A percentile compares a stretch with the other conserved stretches of the same genome.
Conservation (phyloP, 768 basidiomycete species). For the Leccinum pellstonianum region DNA sequence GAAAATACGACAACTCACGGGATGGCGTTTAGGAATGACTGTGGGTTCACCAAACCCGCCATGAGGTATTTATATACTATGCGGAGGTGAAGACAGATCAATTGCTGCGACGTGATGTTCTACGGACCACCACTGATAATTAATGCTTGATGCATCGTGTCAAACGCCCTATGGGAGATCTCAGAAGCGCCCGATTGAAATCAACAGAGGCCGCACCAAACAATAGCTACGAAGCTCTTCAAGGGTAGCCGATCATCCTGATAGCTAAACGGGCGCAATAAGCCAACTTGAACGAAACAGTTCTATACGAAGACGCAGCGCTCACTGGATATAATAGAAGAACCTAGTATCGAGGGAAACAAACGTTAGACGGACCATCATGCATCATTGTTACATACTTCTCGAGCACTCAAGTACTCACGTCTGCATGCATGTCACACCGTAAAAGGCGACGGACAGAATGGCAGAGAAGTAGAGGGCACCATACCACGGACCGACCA, state of each 20-base stretch:
- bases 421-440: slow-evolving; percentile 7
- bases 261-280: background rate
- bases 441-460: slow-evolving; percentile 2
- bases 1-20: background rate
- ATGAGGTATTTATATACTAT: slow-evolving; percentile 1
- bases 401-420: slow-evolving; percentile 2
- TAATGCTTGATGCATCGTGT: slow-evolving; percentile 3
- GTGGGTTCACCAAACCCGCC: background rate
- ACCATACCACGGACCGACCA: slow-evolving; percentile 1
- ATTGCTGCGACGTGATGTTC: background rate
- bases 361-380: background rate
- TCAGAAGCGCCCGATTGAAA: background rate
- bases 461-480: slow-evolving; percentile 5
- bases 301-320: background rate
- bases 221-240: background rate
- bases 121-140: slow-evolving; percentile 5
- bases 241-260: background rate
- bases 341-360: background rate
- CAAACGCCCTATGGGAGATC: background rate
- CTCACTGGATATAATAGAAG: slow-evolving; percentile 11
- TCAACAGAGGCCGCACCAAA: slow-evolving; percentile 1
- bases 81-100: background rate
- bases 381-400: background rate
- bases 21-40: background rate
- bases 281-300: background rate